phyloP scores from a whole-genome alignment of 306 rosid species.

The Prunus mume region DNA sequence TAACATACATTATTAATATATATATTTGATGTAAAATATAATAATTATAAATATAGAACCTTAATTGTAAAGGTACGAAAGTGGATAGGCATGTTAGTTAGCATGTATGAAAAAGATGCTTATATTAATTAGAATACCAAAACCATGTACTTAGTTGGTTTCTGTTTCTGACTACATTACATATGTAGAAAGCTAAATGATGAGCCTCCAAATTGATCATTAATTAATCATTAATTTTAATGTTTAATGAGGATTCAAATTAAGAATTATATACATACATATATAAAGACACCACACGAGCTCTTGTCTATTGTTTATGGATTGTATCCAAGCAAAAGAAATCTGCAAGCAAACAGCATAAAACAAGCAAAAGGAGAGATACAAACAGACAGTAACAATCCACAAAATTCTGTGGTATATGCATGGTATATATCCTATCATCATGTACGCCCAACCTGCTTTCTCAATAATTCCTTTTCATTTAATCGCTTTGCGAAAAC shows the following conservation, averaged over 20 bases:
- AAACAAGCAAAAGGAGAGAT: conserved; percentile 1
- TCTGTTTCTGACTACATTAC: background rate
- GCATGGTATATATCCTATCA: too few relatives aligned
- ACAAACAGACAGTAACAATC: conserved; percentile 3
- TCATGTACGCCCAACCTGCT: background rate
- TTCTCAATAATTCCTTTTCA: background rate
- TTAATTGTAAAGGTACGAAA: background rate
- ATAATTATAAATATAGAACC: background rate
- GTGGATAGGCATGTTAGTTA: background rate
- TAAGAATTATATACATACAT: too few relatives aligned
- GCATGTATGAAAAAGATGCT: background rate
- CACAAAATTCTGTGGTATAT: background rate
- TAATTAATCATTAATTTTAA: too few relatives aligned
- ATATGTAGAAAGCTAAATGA: background rate
- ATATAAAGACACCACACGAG: too few relatives aligned
- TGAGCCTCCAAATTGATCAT: background rate
- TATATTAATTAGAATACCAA: background rate
- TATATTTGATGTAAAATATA: too few relatives aligned
- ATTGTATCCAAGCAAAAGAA: background rate
- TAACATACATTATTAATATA: too few relatives aligned
- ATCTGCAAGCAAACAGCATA: conserved; percentile 10
- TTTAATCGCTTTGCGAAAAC: background rate
- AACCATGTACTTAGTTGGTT: background rate
- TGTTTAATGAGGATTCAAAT: too few relatives aligned
- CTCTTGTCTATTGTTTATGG: too few relatives aligned